These are phyloP conservation scores for Eucalyptus marginata DNA, from an alignment of 345 rosid species.

Conservation along the genomic window DNA sequence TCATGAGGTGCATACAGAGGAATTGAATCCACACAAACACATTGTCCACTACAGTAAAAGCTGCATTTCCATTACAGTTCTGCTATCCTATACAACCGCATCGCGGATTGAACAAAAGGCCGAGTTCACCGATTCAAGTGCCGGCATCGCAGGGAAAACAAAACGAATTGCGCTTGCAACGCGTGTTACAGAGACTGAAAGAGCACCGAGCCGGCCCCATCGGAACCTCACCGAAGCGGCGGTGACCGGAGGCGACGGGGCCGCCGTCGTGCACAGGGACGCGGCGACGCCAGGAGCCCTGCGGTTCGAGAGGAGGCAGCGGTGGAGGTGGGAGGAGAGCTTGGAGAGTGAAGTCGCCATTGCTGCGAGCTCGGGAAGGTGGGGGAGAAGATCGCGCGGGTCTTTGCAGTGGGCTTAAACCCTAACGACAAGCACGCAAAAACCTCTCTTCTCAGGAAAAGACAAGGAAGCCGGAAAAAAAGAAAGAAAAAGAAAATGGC, in stretches of 20 bases:
- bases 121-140: neutral
- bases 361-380: neutral
- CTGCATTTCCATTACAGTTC: neutral
- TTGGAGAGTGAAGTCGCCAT: constrained; percentile 40
- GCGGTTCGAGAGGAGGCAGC: constrained; percentile 31
- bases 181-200: neutral
- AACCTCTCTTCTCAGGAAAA: neutral
- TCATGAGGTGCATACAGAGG: neutral
- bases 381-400: neutral
- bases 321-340: constrained; percentile 39
- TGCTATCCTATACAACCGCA: too few relatives aligned
- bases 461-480: neutral
- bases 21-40: neutral
- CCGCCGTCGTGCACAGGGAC: constrained; percentile 37
- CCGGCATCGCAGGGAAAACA: neutral
- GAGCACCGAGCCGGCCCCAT: neutral
- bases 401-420: neutral
- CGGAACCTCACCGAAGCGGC: constrained; percentile 12
- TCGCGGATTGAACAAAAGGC: neutral
- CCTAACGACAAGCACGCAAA: neutral
- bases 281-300: constrained; percentile 10
- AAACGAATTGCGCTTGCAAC: rapidly evolving
- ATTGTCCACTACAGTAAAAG: neutral
- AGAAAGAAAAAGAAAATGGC: neutral
- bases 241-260: neutral